Evolutionary conservation across 148 eudicot genomes (phyloP).

Genomic region (Camellia sinensis): DNA sequence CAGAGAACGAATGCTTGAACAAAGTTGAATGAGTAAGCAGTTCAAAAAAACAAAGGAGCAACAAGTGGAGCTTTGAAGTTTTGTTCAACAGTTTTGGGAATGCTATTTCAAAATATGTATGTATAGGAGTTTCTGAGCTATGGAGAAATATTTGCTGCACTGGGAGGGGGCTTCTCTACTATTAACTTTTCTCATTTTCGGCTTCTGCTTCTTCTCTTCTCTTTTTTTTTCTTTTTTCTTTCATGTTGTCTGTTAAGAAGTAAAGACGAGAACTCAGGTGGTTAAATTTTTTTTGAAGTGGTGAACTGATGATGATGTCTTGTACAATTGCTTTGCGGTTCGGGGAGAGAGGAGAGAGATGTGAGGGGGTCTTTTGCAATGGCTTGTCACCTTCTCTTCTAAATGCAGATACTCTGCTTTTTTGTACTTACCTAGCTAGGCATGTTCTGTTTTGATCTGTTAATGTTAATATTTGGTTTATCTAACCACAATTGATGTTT

Average conservation of each 20-base stretch:
- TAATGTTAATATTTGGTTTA: background rate
- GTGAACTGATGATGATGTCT: background rate
- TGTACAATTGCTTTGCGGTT: background rate
- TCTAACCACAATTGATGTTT: background rate
- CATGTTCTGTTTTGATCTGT: background rate
- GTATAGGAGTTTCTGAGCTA: constrained; percentile 9
- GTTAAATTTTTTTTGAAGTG: constrained; percentile 2
- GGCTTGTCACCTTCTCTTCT: constrained; percentile 2
- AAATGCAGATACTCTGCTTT: background rate
- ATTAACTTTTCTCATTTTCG: background rate
- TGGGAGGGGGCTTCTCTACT: constrained; percentile 3
- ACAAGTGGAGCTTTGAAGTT: constrained; percentile 38
- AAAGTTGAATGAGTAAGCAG: constrained; percentile 12
- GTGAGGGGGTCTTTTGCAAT: background rate
- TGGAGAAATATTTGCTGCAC: constrained; percentile 10
- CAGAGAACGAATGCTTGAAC: constrained; percentile 13
- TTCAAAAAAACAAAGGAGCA: constrained; percentile 24
- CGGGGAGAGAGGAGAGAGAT: background rate
- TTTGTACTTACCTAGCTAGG: background rate
- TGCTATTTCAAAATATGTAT: background rate
- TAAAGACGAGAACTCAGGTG: background rate
- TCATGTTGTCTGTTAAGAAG: background rate
- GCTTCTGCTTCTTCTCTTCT: too few relatives aligned
- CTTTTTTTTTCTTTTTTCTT: background rate
- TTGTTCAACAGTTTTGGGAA: constrained; percentile 30